Percentiles rank a stretch among this genome's conserved stretches.
These are phyloP conservation scores for Ganoderma lucidum DNA, from an alignment of 1,284 basidiomycete species.

Conservation along the genomic window DNA sequence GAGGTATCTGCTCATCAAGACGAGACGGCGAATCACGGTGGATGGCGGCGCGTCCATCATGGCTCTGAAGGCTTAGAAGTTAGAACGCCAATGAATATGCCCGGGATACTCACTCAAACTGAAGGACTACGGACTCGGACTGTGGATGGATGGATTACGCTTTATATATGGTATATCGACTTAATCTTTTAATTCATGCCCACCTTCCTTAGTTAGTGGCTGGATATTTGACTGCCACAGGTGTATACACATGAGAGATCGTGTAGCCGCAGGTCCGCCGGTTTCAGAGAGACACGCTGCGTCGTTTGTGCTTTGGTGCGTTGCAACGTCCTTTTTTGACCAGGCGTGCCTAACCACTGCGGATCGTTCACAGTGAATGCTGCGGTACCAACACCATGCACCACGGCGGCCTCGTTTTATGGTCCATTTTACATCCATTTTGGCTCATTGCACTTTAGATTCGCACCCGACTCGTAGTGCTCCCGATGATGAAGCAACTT, in stretches of 20 bases:
- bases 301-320: background rate
- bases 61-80: constrained; percentile 29
- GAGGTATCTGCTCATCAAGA: constrained; percentile 61
- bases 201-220: background rate
- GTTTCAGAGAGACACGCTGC: background rate
- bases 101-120: background rate
- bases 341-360: background rate
- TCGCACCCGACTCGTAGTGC: background rate
- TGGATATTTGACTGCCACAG: background rate
- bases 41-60: constrained; percentile 67
- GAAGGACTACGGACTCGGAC: background rate
- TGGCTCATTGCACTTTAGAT: background rate
- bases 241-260: background rate
- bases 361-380: background rate
- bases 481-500: background rate
- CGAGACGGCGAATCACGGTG: constrained; percentile 59
- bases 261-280: background rate
- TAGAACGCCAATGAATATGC: background rate
- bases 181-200: background rate
- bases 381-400: background rate
- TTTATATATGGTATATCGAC: background rate
- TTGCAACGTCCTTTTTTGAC: background rate
- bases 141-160: constrained; percentile 1
- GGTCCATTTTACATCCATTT: background rate
- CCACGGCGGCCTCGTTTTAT: background rate